Evolutionary conservation across 768 basidiomycete genomes (phyloP).

Genomic region (Leucocoprinus birnbaumii): DNA sequence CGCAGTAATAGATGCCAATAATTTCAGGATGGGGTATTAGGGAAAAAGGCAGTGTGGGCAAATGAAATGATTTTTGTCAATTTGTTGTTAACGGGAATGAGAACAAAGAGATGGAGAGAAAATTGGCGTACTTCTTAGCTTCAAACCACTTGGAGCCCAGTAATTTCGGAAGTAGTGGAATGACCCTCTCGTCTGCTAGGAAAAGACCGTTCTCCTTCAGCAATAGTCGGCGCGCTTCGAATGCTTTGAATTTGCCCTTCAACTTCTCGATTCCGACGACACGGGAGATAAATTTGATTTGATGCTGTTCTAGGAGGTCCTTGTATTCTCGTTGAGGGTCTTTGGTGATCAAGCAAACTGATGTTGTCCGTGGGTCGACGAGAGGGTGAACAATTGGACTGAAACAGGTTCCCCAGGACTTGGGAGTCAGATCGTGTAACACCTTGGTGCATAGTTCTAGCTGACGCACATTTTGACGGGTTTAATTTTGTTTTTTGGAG

Average conservation of each 20-base stretch:
- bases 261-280: constrained; percentile 91
- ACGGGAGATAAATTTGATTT: constrained; percentile 86
- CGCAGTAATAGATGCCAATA: neutral
- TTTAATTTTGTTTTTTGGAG: constrained; percentile 71
- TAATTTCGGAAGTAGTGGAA: constrained; percentile 83
- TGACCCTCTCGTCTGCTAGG: constrained; percentile 87
- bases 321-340: constrained; percentile 97
- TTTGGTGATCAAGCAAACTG: constrained; percentile 91
- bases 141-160: constrained; percentile 91
- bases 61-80: constrained; percentile 6
- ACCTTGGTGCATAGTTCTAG: neutral
- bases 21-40: neutral
- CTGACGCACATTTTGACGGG: constrained; percentile 71
- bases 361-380: constrained; percentile 73
- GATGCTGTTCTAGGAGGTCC: constrained; percentile 74
- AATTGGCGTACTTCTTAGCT: constrained; percentile 96
- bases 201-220: constrained; percentile 91
- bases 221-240: constrained; percentile 77
- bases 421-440: neutral
- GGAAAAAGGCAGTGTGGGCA: neutral
- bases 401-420: neutral
- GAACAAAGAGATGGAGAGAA: no score
- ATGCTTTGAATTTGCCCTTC: constrained; percentile 89
- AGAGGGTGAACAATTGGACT: constrained; percentile 80
- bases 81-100: neutral